Conservation (phyloP, 2,329 filamentous ascomycete species). For the Pyrenochaeta sp. region DNA sequence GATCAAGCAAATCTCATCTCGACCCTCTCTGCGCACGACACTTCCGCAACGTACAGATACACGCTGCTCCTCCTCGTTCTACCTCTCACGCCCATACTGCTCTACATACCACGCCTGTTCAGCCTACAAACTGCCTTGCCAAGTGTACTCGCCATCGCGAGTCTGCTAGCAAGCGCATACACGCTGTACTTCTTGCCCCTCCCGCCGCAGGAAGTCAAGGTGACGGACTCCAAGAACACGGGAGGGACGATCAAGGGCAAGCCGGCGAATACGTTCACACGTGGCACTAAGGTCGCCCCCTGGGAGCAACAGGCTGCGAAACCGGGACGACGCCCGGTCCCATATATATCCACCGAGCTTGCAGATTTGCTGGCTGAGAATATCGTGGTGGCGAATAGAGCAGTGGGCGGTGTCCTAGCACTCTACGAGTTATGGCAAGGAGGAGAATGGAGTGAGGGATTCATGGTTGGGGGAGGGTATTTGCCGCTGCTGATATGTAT, state of each 20-base stretch:
- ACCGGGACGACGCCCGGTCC: conserved; percentile 23
- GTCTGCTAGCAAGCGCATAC: conserved; percentile 69
- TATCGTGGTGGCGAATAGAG: conserved; percentile 68
- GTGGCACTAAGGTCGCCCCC: conserved; percentile 10
- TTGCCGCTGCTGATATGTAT: conserved; percentile 64
- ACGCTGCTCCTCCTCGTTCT: conserved; percentile 65
- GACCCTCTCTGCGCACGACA: conserved; percentile 49
- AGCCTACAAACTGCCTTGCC: conserved; percentile 52
- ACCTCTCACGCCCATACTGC: conserved; percentile 64
- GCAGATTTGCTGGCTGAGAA: conserved; percentile 64
- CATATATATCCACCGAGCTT: conserved; percentile 28
- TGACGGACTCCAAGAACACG: background rate
- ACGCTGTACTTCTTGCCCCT: conserved; percentile 66
- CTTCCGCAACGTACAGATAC: conserved; percentile 57
- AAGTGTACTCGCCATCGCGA: conserved; percentile 68
- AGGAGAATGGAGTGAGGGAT: conserved; percentile 33
- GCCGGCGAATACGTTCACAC: conserved; percentile 13
- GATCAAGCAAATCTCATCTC: conserved; percentile 40
- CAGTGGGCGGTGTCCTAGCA: conserved; percentile 62
- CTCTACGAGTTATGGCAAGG: conserved; percentile 44
- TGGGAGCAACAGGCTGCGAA: conserved; percentile 12
- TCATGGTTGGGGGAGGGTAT: conserved; percentile 48
- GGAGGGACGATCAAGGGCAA: conserved; percentile 16
- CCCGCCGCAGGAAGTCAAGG: conserved; percentile 52
- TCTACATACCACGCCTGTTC: conserved; percentile 64